A percentile compares a stretch with the other conserved stretches of the same genome.
Evolutionary conservation across 352 stramenopile genomes (phyloP).

Genomic region (Pythium brachiatum): DNA sequence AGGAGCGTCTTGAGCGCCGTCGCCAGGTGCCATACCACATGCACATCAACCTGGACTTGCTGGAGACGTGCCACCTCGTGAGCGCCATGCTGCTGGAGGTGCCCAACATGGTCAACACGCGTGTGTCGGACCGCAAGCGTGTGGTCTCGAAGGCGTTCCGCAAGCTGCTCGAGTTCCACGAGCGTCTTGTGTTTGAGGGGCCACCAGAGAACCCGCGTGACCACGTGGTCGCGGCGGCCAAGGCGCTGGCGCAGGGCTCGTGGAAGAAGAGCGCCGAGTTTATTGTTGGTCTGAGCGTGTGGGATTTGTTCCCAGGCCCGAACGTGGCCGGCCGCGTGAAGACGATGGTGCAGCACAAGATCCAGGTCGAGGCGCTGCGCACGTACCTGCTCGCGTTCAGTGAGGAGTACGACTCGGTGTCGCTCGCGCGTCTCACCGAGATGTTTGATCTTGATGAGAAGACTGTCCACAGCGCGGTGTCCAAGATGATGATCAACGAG

Average conservation of each 20-base stretch:
- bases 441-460: constrained; percentile 98
- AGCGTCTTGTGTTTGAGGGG: constrained; percentile 94
- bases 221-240: constrained; percentile 95
- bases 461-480: constrained; percentile 97
- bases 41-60: constrained; percentile 99
- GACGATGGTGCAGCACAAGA: constrained; percentile 91
- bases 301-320: constrained; percentile 93
- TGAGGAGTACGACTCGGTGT: constrained; percentile 96
- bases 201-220: constrained; percentile 97
- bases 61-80: constrained; percentile 98
- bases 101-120: constrained; percentile 94
- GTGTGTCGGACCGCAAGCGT: constrained; percentile 75
- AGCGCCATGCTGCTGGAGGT: constrained; percentile 99
- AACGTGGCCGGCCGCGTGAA: constrained; percentile 83
- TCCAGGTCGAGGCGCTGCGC: constrained; percentile 95
- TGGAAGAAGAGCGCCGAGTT: constrained; percentile 93
- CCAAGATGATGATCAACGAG: constrained; percentile 99
- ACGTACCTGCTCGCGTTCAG: constrained; percentile 97
- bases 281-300: constrained; percentile 90
- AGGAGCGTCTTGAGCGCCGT: constrained; percentile 97
- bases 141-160: constrained; percentile 96
- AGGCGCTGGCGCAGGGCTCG: constrained; percentile 93
- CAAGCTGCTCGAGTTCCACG: constrained; percentile 89
- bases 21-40: constrained; percentile 98
- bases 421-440: constrained; percentile 91